Base-by-base conservation (phyloP, 495 filamentous ascomycete species). In the Xylaria bambusicola region DNA sequence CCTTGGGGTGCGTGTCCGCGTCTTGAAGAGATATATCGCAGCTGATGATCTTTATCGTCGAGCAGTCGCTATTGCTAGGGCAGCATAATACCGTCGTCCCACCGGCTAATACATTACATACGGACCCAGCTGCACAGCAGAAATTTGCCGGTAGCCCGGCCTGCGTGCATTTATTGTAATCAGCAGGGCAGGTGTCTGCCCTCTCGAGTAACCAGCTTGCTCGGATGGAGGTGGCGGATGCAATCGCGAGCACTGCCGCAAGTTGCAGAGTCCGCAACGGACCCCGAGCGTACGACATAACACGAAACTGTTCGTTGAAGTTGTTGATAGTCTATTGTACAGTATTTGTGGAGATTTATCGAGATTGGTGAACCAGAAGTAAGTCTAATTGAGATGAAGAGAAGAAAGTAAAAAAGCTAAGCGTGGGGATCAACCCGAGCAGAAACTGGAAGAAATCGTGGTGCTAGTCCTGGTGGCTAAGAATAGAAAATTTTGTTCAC, bases 61-160 rank as follows among this genome's bases (percentile, higher is more conserved):
- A 57, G 73, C 92, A 97, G 64, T 78, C 76, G 12, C 65, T 57
- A 2, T 83, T 85, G 2, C 72, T 56, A 7, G 90, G 90, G 70
- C 92, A 97, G 77, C 92, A 97, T 18, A 96, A 79, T 3, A 86
- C 80, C 0, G 90, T 88, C 12, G 82, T 89, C 31, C 75, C 79
- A 42, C 73, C 80, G 56, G 91, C 89, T 31, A 94, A 75, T 27
- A 77, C 63, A 38, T 86, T 69, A 68, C 92, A 97, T 20, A 71
- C 83, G n/a, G 82, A 74, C 2, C 69, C 73, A 17, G 77, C 63
- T 7, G 84, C 75, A 70, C 92, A 97, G 77, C 91, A 95, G 77
- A 95, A 96, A 68, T 83, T 76, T 38, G 76, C 74, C 2, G 90
- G 88, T 15, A 93, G 76, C 8, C 75, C 77, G 6, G 75, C 48